Percentiles rank a stretch among this genome's conserved stretches.
Conservation (phyloP, 257 asterid genomes). For the Ilex aquifolium region DNA sequence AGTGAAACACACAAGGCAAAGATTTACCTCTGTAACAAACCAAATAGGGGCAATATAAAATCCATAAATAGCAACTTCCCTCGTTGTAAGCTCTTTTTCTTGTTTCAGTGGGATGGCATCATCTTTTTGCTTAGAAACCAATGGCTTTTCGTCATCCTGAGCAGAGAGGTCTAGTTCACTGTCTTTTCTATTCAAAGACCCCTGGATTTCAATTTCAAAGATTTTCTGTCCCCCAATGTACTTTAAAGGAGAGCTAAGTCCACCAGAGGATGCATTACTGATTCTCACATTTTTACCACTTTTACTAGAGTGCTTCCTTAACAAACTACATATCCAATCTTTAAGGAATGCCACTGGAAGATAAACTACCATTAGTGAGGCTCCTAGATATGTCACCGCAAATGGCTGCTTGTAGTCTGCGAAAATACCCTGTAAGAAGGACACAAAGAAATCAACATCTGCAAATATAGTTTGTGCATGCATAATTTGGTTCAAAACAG, state of each 20-base stretch:
- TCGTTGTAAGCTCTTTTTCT: slow-evolving; percentile 56
- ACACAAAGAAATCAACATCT: slow-evolving; percentile 7
- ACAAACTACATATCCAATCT: slow-evolving; percentile 51
- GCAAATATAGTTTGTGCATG: background rate
- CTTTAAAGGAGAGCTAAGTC: slow-evolving; percentile 52
- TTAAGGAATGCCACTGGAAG: slow-evolving; percentile 83
- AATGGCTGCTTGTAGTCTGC: slow-evolving; percentile 91
- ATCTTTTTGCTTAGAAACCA: slow-evolving; percentile 46
- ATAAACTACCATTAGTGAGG: slow-evolving; percentile 89
- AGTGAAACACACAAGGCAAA: background rate
- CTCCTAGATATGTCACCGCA: slow-evolving; percentile 98
- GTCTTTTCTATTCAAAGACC: slow-evolving; percentile 53
- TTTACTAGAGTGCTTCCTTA: slow-evolving; percentile 43
- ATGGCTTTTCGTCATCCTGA: slow-evolving; percentile 59
- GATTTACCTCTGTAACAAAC: slow-evolving; percentile 85
- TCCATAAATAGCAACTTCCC: slow-evolving; percentile 84
- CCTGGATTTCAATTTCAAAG: slow-evolving; percentile 66
- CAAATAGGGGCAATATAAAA: slow-evolving; percentile 94
- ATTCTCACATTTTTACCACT: slow-evolving; percentile 24
- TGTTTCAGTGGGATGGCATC: slow-evolving; percentile 29
- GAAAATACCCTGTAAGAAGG: slow-evolving; percentile 69
- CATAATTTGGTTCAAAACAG: background rate
- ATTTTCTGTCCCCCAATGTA: slow-evolving; percentile 50
- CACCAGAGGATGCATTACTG: slow-evolving; percentile 26
- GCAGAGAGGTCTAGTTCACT: slow-evolving; percentile 48